phyloP scores from a whole-genome alignment of 768 basidiomycete genomes.

The Amanita rubescens region DNA sequence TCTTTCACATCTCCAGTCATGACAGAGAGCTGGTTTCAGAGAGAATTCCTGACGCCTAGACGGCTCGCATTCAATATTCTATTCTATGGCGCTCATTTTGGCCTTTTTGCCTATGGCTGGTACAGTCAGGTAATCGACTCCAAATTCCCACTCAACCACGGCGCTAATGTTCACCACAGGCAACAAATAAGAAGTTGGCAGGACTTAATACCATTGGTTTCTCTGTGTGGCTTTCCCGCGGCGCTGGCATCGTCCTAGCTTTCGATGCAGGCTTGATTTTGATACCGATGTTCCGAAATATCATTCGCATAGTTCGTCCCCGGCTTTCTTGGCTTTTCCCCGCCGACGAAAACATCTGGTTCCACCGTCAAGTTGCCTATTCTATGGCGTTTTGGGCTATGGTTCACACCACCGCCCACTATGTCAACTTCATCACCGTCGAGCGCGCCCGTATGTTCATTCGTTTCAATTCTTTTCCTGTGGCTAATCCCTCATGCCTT shows the following conservation, averaged over 20 bases:
- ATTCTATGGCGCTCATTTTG: conserved; percentile 74
- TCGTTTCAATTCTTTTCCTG: not conserved
- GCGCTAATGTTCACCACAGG: conserved; percentile 28
- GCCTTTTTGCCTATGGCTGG: conserved; percentile 85
- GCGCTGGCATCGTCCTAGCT: conserved; percentile 86
- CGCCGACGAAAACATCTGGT: conserved; percentile 94
- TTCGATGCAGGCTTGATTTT: conserved; percentile 83
- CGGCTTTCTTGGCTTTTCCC: conserved; percentile 78
- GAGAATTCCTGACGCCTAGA: conserved; percentile 57
- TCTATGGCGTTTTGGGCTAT: conserved; percentile 90
- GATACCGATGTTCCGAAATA: conserved; percentile 83
- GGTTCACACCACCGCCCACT: conserved; percentile 91
- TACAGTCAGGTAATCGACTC: conserved; percentile 54
- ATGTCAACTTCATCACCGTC: conserved; percentile 90
- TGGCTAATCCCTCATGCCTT: not conserved
- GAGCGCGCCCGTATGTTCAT: conserved; percentile 68
- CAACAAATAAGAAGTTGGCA: conserved; percentile 52
- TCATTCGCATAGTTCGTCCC: conserved; percentile 79
- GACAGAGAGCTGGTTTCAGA: conserved; percentile 66
- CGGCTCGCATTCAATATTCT: conserved; percentile 68
- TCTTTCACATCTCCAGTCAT: conserved; percentile 29
- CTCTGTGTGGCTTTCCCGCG: conserved; percentile 88
- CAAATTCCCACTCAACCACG: not conserved
- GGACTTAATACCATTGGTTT: conserved; percentile 73
- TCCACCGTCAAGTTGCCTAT: conserved; percentile 92